Percentiles rank a stretch among this genome's conserved stretches.
Evolutionary conservation across 2,329 filamentous ascomycete species (phyloP).

Genomic region (Chlorencoelia australis): DNA sequence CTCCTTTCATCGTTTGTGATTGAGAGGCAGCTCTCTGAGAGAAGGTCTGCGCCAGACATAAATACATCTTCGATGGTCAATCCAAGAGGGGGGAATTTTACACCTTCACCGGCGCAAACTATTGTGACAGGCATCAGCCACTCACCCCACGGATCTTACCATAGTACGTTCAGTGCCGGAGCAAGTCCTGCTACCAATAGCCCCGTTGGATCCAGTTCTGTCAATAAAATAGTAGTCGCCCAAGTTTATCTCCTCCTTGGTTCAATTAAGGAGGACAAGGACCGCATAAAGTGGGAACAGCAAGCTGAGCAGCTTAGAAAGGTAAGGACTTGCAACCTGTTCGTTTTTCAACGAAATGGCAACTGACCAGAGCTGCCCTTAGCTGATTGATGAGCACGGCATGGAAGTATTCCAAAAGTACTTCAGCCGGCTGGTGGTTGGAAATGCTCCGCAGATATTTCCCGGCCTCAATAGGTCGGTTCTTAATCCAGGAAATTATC

Average conservation of each 20-base stretch:
- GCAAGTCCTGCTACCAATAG: conserved; percentile 28
- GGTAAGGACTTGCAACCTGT: conserved; percentile 41
- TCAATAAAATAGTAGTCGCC: conserved; percentile 89
- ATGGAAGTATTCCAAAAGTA: conserved; percentile 99
- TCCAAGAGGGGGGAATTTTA: conserved; percentile 28
- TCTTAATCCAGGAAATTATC: conserved; percentile 72
- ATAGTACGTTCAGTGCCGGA: conserved; percentile 32
- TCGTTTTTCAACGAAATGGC: background rate
- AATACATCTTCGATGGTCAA: conserved; percentile 29
- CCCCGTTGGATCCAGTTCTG: conserved; percentile 44
- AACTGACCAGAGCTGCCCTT: conserved; percentile 2
- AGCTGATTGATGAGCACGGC: conserved; percentile 95
- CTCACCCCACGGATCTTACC: conserved; percentile 34
- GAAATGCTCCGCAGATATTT: conserved; percentile 88
- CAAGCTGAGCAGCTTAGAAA: conserved; percentile 88
- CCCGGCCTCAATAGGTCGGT: conserved; percentile 63
- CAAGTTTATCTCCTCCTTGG: conserved; percentile 92
- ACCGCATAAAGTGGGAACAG: conserved; percentile 80
- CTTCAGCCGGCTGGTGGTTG: conserved; percentile 83
- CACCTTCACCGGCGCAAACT: conserved; percentile 29
- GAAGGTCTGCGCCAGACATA: conserved; percentile 26
- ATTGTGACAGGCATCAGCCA: conserved; percentile 28
- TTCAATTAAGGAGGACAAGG: conserved; percentile 90
- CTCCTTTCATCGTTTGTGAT: conserved; percentile 26
- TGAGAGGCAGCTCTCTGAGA: conserved; percentile 28